These are phyloP conservation scores for Penicillium sp. DNA, from an alignment of 2,329 filamentous ascomycete species.

Conservation along the genomic window DNA sequence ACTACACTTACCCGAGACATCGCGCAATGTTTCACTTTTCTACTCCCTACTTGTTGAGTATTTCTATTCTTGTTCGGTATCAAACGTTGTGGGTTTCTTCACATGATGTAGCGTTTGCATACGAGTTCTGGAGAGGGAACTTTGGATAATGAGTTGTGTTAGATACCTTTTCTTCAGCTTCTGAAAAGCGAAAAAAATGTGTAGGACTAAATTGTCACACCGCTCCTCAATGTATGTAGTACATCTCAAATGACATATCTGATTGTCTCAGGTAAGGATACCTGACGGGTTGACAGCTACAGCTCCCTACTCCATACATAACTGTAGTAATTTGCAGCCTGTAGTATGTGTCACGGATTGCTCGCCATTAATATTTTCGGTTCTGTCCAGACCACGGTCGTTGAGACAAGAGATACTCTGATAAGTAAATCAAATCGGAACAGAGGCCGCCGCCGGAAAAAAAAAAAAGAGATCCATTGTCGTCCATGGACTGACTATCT, in stretches of 20 bases:
- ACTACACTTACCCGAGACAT: not conserved
- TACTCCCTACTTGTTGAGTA: not conserved
- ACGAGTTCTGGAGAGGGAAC: not conserved
- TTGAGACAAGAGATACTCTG: too few species aligned
- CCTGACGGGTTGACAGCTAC: not conserved
- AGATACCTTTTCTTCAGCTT: slow-evolving; percentile 6
- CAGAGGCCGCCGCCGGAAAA: not conserved
- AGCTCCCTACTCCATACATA: too few species aligned
- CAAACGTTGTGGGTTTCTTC: slow-evolving; percentile 5
- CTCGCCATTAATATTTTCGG: too few species aligned
- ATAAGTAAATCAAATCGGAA: too few species aligned
- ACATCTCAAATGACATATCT: not conserved
- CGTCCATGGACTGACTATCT: not conserved
- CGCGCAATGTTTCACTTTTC: slow-evolving; percentile 16
- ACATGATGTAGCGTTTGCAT: slow-evolving; percentile 12
- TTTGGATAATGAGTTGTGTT: slow-evolving; percentile 14
- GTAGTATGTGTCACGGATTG: not conserved
- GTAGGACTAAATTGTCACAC: not conserved
- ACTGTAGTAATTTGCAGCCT: too few species aligned
- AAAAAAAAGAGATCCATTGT: not conserved
- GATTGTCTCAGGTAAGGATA: not conserved
- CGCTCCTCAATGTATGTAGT: not conserved
- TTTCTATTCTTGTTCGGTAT: not conserved
- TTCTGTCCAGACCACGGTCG: not conserved
- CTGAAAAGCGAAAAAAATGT: not conserved